phyloP scores from a whole-genome alignment of 208 protist species.

The Trichomonas tenax region DNA sequence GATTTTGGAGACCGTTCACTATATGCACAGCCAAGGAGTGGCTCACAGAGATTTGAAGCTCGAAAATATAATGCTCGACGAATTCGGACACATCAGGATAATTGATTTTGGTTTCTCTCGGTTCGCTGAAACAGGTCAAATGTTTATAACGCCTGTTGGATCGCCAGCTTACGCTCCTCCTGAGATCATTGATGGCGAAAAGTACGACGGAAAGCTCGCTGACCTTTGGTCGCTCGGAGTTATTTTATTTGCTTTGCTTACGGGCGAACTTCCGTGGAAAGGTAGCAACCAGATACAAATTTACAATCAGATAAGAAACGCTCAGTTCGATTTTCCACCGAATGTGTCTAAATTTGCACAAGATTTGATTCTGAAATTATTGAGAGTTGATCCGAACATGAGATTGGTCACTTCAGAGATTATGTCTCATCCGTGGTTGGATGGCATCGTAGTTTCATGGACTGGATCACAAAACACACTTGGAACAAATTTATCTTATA shows the following conservation, averaged over 20 bases:
- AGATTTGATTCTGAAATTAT: not conserved
- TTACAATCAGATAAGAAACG: not conserved
- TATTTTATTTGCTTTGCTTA: not conserved
- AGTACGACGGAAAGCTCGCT: not conserved
- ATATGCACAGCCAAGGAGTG: slow-evolving; percentile 22
- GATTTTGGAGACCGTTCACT: not conserved
- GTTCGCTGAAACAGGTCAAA: not conserved
- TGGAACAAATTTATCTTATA: not conserved
- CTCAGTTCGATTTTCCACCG: not conserved
- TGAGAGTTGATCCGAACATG: not conserved
- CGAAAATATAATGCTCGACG: not conserved
- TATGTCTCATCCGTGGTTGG: not conserved
- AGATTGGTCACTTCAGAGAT: not conserved
- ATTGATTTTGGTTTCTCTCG: not conserved
- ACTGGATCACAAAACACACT: not conserved
- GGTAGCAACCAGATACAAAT: not conserved
- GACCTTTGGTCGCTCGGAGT: not conserved
- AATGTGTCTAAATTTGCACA: not conserved
- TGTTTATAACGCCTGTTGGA: not conserved
- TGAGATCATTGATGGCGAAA: not conserved
- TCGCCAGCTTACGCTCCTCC: not conserved
- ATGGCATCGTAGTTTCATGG: not conserved
- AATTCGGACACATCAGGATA: not conserved
- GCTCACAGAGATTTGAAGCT: slow-evolving; percentile 28
- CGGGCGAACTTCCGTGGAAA: not conserved